Percentiles rank a stretch among this genome's conserved stretches.
phyloP scores from a whole-genome alignment of 1,284 basidiomycete species.

The Sparassis latifolia region DNA sequence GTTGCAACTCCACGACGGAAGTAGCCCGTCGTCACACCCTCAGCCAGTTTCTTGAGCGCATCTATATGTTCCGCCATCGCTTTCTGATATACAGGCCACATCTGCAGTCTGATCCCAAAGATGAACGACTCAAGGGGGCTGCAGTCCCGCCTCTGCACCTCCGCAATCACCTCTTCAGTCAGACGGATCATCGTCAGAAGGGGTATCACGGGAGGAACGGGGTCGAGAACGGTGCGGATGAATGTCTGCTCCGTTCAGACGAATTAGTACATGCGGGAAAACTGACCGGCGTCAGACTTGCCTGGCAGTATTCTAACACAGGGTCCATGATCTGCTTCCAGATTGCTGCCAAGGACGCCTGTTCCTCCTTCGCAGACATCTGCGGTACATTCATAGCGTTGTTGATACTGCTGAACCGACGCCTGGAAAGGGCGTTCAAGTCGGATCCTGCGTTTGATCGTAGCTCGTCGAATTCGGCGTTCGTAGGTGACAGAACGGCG shows the following conservation, averaged over 20 bases:
- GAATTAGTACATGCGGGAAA: neutral
- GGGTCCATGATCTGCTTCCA: slow-evolving; percentile 94
- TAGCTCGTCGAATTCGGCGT: slow-evolving; percentile 24
- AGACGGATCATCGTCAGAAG: slow-evolving; percentile 86
- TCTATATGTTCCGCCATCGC: slow-evolving; percentile 81
- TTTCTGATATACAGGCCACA: slow-evolving; percentile 92
- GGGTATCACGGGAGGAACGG: slow-evolving; percentile 63
- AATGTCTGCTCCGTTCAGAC: slow-evolving; percentile 54
- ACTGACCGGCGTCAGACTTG: slow-evolving; percentile 21
- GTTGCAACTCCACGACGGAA: slow-evolving; percentile 58
- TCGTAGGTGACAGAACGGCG: slow-evolving; percentile 20
- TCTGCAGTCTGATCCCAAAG: slow-evolving; percentile 70
- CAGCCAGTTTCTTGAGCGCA: slow-evolving; percentile 73
- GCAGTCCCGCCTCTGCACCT: slow-evolving; percentile 71
- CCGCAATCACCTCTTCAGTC: slow-evolving; percentile 69
- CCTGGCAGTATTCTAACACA: slow-evolving; percentile 78
- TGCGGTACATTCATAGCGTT: slow-evolving; percentile 18
- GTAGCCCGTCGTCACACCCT: slow-evolving; percentile 58
- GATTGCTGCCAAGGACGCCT: slow-evolving; percentile 47
- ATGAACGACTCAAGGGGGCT: slow-evolving; percentile 76
- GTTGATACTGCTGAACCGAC: slow-evolving; percentile 22
- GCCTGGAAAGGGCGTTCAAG: slow-evolving; percentile 14
- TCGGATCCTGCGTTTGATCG: slow-evolving; percentile 22
- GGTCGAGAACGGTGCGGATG: slow-evolving; percentile 56
- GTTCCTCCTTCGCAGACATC: slow-evolving; percentile 45